Base-by-base conservation (phyloP, 345 rosid genomes). In the Pugionium dolabratum region DNA sequence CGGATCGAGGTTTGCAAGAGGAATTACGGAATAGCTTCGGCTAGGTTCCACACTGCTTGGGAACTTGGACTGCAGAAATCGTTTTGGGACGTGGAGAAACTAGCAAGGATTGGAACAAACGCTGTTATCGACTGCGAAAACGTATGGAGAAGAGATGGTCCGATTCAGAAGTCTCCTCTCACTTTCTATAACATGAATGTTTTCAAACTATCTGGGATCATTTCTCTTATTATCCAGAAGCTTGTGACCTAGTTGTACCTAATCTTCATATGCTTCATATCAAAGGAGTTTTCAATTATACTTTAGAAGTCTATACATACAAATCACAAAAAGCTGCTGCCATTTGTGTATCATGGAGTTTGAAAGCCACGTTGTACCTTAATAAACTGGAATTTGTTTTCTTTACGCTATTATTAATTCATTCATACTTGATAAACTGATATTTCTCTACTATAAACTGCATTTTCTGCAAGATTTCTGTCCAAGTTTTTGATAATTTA, bases 1-100 rank as follows among this genome's bases (percentile, higher is more conserved):
- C 55, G 74, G 33, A 52, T 70, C 40, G 25, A 3, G 1, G n/a
- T 43, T 35, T 70, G 74, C 61, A 9, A 8, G 5, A 59, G 0
- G 31, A 9, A 60, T 9, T 70, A 70, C 35, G 39, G 26, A 33
- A 52, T 4, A 4, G 67, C 74, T 26, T 8, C 7, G 43, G 32
- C 46, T 34, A 60, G 6, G 53, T 70, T 70, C 31, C 26, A 40
- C 0, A 9, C 25, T 26, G 74, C 74, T 33, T 69, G 74, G 73
- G 39, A 34, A 34, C 1, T 9, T 0, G 37, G 25, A 33, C 36
- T 7, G 7, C 8, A 33, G 11, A 51, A 43, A 31, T 42, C 54
- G 28, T 69, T 6, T 33, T 1, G 4, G 30, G 60, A 60, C 1
- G 66, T 31, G 5, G 7, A 27, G 7, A 37, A 5, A 4, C 10